Evolutionary conservation across 1,139 yeast genomes (phyloP), one percentile per base, ranked within the genome.

Genomic region (Hemisphaericaspora subhashii): DNA sequence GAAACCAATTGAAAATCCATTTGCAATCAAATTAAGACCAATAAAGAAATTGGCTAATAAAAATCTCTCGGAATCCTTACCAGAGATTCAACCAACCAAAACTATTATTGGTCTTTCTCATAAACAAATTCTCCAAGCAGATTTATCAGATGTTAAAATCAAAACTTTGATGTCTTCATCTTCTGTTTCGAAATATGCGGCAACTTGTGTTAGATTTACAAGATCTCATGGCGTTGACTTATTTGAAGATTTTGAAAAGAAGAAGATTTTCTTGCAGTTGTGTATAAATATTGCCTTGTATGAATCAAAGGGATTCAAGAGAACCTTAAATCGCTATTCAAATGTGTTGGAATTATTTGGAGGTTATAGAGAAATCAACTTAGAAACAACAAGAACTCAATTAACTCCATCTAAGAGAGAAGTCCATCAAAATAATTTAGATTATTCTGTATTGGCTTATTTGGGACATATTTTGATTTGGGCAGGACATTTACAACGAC

Each of bases 381-480:
- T 69, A 43, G 58, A 58, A 27, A 58, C 56, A 27, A 68, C 71
- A 3, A 53, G 66, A 2, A 67, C 74, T 3, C 55, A 57, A 42
- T 50, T 64, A 29, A 70, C 76, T 1, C 62, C 64, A 16, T 66
- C 74, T 9, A 61, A 54, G 37, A 66, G 57, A 42, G 52, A 56
- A 23, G 52, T 59, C 13, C 72, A 70, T 45, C 60, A 60, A 38
- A 68, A 69, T 47, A 52, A 57, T 40, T 63, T 70, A 39, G 76
- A 71, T 46, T 71, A 71, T 45, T 55, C 67, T 4, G 65, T 67
- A 8, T 58, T 71, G 25, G 55, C 73, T 2, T 64, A 65, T 47
- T 55, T 69, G 32, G 77, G 77, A 1, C 66, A 68, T 46, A 66
- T 70, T 10, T 52, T 70, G 29, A 60, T 71, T 23, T 71, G 77